Base-by-base conservation (phyloP, 2,329 filamentous ascomycete genomes). In the Fusarium protoensiforme region DNA sequence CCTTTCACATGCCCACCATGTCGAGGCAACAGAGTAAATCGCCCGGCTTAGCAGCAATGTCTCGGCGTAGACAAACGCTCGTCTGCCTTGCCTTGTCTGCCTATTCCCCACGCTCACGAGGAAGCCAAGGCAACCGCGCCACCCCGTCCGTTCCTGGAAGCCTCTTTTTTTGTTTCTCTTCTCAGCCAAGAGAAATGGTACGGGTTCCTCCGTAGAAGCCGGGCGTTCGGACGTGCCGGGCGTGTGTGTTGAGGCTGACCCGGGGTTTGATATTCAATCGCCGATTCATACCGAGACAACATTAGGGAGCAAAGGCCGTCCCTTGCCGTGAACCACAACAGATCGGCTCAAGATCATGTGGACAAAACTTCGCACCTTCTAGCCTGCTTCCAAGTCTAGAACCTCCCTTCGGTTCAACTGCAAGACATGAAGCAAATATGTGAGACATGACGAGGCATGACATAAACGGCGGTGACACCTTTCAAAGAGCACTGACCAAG, bases 391-490 rank as follows among this genome's bases (percentile, higher is more conserved):
- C 27, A 41, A 35, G 60, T 41, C 60, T 27, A 43, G 46, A 63
- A 63, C 48, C 46, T 65, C 43, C 56, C 29, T 57, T 54, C 31
- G 51, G 51, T 16, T 64, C 54, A 64, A 41, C 56, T 59, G 66
- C 57, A 59, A 74, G 65, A 72, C 71, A 71, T 54, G 41, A 48
- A 8, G 24, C 18, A 13, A 66, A 31, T 31, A 36, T 36, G 57
- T 67, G 65, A 75, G 73, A 75, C 73, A 75, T 36, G 54, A 35
- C 58, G 56, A 64, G 65, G 61, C 68, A 76, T 74, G 68, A 56
- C 71, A 66, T 57, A 33, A 74, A 74, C 64, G 53, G 71, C 67
- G 64, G 71, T 60, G 71, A 74, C 64, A 74, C 48, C 39, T 65
- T 61, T 27, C 58, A 61, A 65, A 31, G 41, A 46, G 64, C 71